A percentile compares a stretch with the other conserved stretches of the same genome.
phyloP scores from a whole-genome alignment of 495 filamentous ascomycete genomes.

The Aspergillus nidulans region DNA sequence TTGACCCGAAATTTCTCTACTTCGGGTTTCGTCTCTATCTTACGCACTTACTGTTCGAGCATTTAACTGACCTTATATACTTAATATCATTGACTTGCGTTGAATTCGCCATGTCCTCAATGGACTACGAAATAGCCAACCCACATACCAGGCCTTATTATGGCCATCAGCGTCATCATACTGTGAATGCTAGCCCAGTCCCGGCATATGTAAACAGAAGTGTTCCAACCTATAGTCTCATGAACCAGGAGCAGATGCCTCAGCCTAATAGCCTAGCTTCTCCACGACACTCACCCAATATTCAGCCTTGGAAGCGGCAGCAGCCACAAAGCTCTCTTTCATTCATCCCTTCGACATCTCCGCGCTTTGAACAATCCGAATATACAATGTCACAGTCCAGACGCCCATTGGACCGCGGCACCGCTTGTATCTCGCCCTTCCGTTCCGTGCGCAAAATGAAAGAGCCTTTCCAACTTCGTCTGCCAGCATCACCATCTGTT shows the following conservation, averaged over 20 bases:
- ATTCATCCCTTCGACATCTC: slow-evolving; percentile 22
- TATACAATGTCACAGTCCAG: slow-evolving; percentile 25
- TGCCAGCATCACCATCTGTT: slow-evolving; percentile 34
- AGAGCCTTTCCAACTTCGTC: slow-evolving; percentile 40
- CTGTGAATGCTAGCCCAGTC: slow-evolving; percentile 13
- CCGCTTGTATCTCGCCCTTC: slow-evolving; percentile 36
- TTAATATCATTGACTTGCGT: background rate
- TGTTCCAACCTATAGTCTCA: slow-evolving; percentile 15
- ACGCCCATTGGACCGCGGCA: slow-evolving; percentile 24
- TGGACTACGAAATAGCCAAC: slow-evolving; percentile 11
- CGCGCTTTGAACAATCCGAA: slow-evolving; percentile 24
- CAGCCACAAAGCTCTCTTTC: slow-evolving; percentile 25
- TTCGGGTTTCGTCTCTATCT: slow-evolving; percentile 6
- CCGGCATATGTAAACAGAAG: slow-evolving; percentile 18
- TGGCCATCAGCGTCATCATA: slow-evolving; percentile 17
- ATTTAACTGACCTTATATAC: background rate
- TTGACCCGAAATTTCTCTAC: slow-evolving; percentile 1
- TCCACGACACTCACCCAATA: slow-evolving; percentile 23
- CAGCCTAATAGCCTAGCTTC: slow-evolving; percentile 11
- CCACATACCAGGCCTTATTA: slow-evolving; percentile 8
- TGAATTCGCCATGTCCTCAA: slow-evolving; percentile 15
- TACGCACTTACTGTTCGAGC: background rate
- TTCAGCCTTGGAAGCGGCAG: slow-evolving; percentile 22
- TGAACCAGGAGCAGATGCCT: slow-evolving; percentile 5
- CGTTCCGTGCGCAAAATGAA: slow-evolving; percentile 47